Percentiles rank a stretch among this genome's conserved stretches.
These are phyloP conservation scores for Jacaranda mimosifolia DNA, from an alignment of 257 asterid species.

Conservation along the genomic window DNA sequence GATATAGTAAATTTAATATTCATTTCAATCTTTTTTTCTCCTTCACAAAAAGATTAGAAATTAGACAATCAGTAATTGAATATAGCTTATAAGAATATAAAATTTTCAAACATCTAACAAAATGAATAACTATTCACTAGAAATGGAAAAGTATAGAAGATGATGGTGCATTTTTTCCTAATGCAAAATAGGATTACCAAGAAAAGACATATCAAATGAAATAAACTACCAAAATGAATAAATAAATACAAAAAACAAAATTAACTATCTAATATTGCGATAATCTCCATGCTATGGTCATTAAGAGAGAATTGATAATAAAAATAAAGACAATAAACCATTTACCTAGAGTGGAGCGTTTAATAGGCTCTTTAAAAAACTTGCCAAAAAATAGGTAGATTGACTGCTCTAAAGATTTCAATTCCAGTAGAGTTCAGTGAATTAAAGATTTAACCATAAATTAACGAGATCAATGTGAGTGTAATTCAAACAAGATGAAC, in stretches of 20 bases:
- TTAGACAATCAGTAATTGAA: no score
- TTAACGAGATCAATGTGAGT: conserved; percentile 45
- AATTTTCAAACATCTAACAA: no score
- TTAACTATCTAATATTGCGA: background rate
- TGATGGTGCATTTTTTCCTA: no score
- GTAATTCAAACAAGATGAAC: conserved; percentile 26
- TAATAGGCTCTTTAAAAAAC: conserved; percentile 87
- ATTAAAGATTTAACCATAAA: conserved; percentile 50
- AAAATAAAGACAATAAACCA: conserved; percentile 18
- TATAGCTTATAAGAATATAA: no score
- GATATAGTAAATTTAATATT: no score
- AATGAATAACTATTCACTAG: no score
- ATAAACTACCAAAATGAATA: background rate
- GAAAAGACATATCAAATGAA: conserved; percentile 13
- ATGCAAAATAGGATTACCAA: no score
- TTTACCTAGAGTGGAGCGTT: conserved; percentile 94
- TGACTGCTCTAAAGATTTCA: conserved; percentile 96
- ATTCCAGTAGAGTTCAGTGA: conserved; percentile 87
- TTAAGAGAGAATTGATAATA: background rate
- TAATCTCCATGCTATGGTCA: background rate
- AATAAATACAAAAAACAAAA: no score
- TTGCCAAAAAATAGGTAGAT: conserved; percentile 87
- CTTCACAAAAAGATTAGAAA: no score
- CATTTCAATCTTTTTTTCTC: no score
- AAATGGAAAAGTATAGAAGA: no score